phyloP scores from a whole-genome alignment of 129 eudicot genomes.

The Centrapalus pauciflorus region DNA sequence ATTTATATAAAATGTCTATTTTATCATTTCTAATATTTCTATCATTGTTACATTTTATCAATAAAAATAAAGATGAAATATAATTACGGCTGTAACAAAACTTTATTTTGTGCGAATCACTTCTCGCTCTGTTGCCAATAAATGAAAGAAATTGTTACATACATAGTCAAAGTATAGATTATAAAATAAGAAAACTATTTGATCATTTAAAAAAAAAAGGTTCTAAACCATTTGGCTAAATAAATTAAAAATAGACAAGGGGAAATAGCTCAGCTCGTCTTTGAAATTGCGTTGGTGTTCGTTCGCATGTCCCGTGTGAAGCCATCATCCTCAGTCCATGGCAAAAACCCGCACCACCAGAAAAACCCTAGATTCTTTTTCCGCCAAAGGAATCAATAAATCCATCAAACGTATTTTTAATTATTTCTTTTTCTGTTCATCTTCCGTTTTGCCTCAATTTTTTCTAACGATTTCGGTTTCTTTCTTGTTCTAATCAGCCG shows the following conservation, averaged over 20 bases:
- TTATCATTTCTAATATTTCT: too few species aligned
- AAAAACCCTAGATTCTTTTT: slow-evolving; percentile 68
- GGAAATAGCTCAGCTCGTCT: not conserved
- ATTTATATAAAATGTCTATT: too few species aligned
- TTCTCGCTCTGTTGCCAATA: too few species aligned
- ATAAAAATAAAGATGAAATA: too few species aligned
- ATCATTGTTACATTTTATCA: too few species aligned
- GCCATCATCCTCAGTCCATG: slow-evolving; percentile 35
- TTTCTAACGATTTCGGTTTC: not conserved
- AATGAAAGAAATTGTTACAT: too few species aligned
- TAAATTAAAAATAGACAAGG: not conserved
- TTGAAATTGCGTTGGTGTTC: not conserved
- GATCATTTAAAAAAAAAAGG: too few species aligned
- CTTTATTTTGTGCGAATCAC: too few species aligned
- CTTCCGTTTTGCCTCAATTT: not conserved
- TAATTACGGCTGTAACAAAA: too few species aligned
- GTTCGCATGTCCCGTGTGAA: not conserved
- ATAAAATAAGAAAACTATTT: too few species aligned
- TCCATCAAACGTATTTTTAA: slow-evolving; percentile 48
- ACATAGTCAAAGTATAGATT: too few species aligned
- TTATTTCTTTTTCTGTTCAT: not conserved
- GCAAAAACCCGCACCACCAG: slow-evolving; percentile 61
- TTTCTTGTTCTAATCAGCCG: slow-evolving; percentile 35
- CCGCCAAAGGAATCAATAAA: slow-evolving; percentile 57
- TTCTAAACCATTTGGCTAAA: too few species aligned